Base-by-base conservation (phyloP, 2,329 filamentous ascomycete species). In the Aspergillus pseudoterreus region DNA sequence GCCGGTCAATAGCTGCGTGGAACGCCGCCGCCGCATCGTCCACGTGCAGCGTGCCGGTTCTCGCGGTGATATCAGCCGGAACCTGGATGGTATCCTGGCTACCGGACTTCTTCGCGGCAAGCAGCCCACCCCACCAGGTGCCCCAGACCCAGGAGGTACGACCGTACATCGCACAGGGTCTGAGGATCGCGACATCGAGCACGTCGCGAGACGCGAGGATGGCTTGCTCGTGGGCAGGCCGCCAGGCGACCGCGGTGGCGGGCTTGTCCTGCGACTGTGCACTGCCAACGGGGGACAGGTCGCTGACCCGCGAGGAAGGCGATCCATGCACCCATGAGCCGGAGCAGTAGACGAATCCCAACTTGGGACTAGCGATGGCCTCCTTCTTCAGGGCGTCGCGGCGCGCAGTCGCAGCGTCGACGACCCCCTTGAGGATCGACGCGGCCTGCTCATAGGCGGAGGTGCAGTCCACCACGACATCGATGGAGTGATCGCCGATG, bases 311-410 rank as follows among this genome's bases (percentile, higher is more conserved):
- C 1, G 47, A 47, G 4, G 56, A 35, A 4, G 58, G 60, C 1
- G 63, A 68, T 2, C 71, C 71, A 47, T 73, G 67, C 1, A 73
- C 63, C 70, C 70, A 74, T 1, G 61, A 62, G 3, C 71, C 70
- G 9, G 67, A 71, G 35, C 60, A 61, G 27, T 72, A 73, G 36
- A 73, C 63, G 30, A 66, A 73, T 3, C 67, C 71, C 2, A 74
- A 51, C 52, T 74, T 75, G 12, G 63, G 66, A 19, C 55, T 55
- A 8, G 43, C 45, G 1, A 62, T 45, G 4, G 57, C 59, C n/a
- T 43, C 41, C 12, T 43, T 43, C 10, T 21, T n/a, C 14, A 43
- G 41, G 10, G 21, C n/a, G 6, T 43, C 21, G 12, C 27, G 21
- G 6, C 41, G 41, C 12, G 41, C 41, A 1, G 22, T 43, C 21